These are phyloP conservation scores for Stagonosporopsis vannaccii DNA, from an alignment of 2,329 filamentous ascomycete genomes.

Conservation along the genomic window DNA sequence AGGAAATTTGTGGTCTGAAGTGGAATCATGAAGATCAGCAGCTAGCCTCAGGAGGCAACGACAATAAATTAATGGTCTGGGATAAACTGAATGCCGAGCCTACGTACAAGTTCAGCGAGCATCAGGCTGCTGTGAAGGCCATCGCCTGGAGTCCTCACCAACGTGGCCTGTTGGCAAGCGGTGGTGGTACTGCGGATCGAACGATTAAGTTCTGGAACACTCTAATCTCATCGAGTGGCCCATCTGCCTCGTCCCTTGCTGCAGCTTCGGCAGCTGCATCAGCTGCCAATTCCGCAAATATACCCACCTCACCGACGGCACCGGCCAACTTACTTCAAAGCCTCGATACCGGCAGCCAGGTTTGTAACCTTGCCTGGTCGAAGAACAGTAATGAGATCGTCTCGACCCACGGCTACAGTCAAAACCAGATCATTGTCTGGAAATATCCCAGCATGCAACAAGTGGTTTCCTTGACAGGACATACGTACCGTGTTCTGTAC, in stretches of 20 bases:
- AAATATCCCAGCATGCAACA: slow-evolving; percentile 99
- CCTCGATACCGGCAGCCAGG: slow-evolving; percentile 95
- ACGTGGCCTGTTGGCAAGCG: slow-evolving; percentile 89
- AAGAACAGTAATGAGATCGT: slow-evolving; percentile 98
- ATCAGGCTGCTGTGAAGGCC: slow-evolving; percentile 95
- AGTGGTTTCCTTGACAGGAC: slow-evolving; percentile 91
- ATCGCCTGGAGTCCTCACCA: slow-evolving; percentile 99
- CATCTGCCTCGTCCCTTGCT: slow-evolving; percentile 51
- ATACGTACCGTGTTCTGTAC: slow-evolving; percentile 96
- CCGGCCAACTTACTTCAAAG: slow-evolving; percentile 69
- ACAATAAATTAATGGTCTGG: slow-evolving; percentile 99
- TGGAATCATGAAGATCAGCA: slow-evolving; percentile 98
- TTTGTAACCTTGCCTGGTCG: slow-evolving; percentile 98
- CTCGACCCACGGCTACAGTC: slow-evolving; percentile 94
- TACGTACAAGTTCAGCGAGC: slow-evolving; percentile 91
- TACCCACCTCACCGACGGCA: slow-evolving; percentile 43
- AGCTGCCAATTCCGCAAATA: slow-evolving; percentile 39
- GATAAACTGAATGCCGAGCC: slow-evolving; percentile 93
- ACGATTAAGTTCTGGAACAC: slow-evolving; percentile 99
- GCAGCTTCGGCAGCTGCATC: slow-evolving; percentile 47
- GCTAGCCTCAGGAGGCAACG: slow-evolving; percentile 93
- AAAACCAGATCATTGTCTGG: slow-evolving; percentile 99
- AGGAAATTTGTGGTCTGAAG: slow-evolving; percentile 94
- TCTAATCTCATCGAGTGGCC: slow-evolving; percentile 68
- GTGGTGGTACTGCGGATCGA: slow-evolving; percentile 92